These are phyloP conservation scores for Cutaneotrichosporon dermatis DNA, from an alignment of 1,284 basidiomycete genomes.

Conservation along the genomic window DNA sequence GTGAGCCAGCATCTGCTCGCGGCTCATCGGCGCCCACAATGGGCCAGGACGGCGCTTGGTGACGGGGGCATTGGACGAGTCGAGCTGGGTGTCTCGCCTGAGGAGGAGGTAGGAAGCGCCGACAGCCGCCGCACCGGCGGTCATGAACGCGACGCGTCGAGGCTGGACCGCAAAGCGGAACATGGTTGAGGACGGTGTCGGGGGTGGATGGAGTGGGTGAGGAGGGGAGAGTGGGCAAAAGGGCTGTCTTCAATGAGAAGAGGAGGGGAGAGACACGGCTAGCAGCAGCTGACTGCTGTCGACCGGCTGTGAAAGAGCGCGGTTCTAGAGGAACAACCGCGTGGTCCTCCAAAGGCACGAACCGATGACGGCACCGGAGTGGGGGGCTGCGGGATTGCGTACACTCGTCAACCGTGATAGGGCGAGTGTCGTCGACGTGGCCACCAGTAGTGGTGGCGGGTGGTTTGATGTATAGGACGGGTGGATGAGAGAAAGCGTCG, in stretches of 20 bases:
- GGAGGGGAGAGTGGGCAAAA: neutral
- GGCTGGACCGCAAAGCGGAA: constrained; percentile 4
- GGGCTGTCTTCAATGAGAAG: neutral
- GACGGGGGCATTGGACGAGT: constrained; percentile 3
- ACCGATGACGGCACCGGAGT: too few relatives aligned
- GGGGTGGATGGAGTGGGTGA: neutral
- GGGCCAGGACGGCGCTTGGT: constrained; percentile 46
- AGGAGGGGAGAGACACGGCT: neutral
- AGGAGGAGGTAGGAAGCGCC: neutral
- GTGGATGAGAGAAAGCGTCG: too few relatives aligned
- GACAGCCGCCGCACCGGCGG: neutral
- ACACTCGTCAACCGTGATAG: too few relatives aligned
- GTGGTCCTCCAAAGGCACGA: neutral
- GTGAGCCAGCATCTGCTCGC: constrained; percentile 51
- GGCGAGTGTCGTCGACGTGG: too few relatives aligned
- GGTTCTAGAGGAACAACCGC: neutral
- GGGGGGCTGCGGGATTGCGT: too few relatives aligned
- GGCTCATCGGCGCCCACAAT: constrained; percentile 51
- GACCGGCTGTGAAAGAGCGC: neutral
- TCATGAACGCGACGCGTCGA: neutral
- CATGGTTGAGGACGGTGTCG: neutral
- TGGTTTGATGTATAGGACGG: too few relatives aligned
- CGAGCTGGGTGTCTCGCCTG: neutral
- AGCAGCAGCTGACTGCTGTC: neutral
- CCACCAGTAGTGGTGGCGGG: too few relatives aligned